Evolutionary conservation across 2,329 filamentous ascomycete species (phyloP).

Genomic region (Didymella exigua): DNA sequence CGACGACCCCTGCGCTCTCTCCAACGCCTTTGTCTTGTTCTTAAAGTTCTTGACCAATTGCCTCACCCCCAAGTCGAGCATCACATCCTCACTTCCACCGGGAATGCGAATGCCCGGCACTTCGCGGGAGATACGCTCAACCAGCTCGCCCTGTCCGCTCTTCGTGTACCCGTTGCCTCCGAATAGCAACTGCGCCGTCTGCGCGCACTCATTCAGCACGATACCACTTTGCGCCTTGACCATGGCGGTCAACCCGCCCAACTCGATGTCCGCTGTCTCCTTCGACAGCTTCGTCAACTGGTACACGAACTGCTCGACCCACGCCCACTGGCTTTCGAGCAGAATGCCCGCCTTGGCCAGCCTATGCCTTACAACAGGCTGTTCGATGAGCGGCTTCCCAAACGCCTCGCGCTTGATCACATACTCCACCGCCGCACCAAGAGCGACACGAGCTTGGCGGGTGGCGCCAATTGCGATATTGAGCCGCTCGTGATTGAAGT

Average conservation of each 20-base stretch:
- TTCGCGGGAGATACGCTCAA: constrained; percentile 71
- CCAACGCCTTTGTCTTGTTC: constrained; percentile 60
- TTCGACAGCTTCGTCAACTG: constrained; percentile 67
- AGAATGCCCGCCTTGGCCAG: constrained; percentile 71
- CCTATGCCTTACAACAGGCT: constrained; percentile 75
- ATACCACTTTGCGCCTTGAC: constrained; percentile 75
- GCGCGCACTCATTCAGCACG: constrained; percentile 73
- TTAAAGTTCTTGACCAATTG: constrained; percentile 74
- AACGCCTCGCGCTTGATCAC: constrained; percentile 70
- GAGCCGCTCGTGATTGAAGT: constrained; percentile 80
- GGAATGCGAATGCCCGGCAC: constrained; percentile 66
- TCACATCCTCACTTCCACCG: constrained; percentile 74
- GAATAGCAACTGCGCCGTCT: constrained; percentile 72
- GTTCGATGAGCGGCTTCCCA: constrained; percentile 71
- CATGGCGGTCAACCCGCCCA: constrained; percentile 74
- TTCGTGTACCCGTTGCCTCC: constrained; percentile 76
- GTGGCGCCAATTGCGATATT: constrained; percentile 69
- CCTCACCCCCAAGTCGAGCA: constrained; percentile 71
- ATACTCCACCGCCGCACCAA: constrained; percentile 66
- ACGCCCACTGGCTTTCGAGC: constrained; percentile 73
- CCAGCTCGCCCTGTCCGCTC: constrained; percentile 71
- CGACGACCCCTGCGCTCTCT: constrained; percentile 50
- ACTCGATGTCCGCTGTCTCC: constrained; percentile 64
- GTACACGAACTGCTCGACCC: constrained; percentile 74
- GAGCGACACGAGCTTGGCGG: constrained; percentile 65